phyloP scores from a whole-genome alignment of 495 filamentous ascomycete genomes.

The Cercophora scortea region DNA sequence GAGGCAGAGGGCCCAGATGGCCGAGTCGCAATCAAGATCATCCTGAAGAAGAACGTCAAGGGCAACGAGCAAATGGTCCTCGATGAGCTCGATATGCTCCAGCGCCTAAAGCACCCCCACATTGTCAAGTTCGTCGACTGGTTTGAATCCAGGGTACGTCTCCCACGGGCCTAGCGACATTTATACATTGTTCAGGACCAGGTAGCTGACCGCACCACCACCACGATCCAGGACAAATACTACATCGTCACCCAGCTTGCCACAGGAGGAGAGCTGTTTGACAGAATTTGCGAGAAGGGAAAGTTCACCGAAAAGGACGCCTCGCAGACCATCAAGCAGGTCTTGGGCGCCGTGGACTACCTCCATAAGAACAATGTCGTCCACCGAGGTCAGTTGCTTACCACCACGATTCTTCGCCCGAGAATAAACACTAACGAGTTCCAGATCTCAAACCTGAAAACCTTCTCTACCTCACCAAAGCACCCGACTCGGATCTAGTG shows the following conservation, averaged over 20 bases:
- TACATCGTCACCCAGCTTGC: constrained; percentile 98
- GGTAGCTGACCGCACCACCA: too few species aligned
- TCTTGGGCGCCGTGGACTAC: constrained; percentile 90
- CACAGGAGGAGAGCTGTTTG: constrained; percentile 94
- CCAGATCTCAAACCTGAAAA: constrained; percentile 98
- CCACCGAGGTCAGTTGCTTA: constrained; percentile 63
- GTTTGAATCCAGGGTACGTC: constrained; percentile 86
- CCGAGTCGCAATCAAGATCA: constrained; percentile 97
- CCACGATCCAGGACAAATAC: constrained; percentile 84
- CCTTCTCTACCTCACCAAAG: constrained; percentile 80
- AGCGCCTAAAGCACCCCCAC: constrained; percentile 82
- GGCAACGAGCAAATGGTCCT: constrained; percentile 98
- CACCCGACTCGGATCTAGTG: constrained; percentile 73
- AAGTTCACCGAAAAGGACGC: constrained; percentile 99
- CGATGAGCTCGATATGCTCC: constrained; percentile 90
- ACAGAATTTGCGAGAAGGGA: constrained; percentile 95
- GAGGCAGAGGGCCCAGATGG: constrained; percentile 78
- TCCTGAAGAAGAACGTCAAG: constrained; percentile 98
- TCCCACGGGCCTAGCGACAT: too few species aligned
- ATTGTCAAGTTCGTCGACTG: constrained; percentile 98
- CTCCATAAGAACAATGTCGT: constrained; percentile 94
- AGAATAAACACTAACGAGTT: not conserved
- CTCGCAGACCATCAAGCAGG: constrained; percentile 90
- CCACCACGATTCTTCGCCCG: too few species aligned
- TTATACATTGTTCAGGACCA: too few species aligned